Conservation (phyloP, 305 asterid species). For the Fraxinus floribunda region DNA sequence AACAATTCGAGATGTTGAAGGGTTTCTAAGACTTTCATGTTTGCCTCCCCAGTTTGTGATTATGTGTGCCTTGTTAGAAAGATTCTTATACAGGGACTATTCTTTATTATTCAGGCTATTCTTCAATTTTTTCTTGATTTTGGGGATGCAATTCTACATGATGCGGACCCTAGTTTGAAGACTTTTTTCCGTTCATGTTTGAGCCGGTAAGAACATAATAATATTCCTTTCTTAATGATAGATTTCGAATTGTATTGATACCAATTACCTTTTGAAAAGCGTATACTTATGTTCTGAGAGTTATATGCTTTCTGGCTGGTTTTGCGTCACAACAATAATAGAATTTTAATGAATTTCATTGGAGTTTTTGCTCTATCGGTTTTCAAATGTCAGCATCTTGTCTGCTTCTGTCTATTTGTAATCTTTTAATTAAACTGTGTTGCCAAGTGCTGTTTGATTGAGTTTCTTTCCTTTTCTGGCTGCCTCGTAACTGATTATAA, state of each 20-base stretch:
- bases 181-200: conserved; percentile 78
- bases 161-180: conserved; percentile 87
- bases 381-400: neutral
- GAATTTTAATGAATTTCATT: neutral
- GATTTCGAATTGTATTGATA: neutral
- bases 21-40: neutral
- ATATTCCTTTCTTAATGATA: conserved; percentile 19
- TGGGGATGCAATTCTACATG: conserved; percentile 78
- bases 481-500: conserved; percentile 18
- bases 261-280: conserved; percentile 6
- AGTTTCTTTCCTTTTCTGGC: conserved; percentile 11
- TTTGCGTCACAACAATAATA: neutral
- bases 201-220: conserved; percentile 65
- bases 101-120: conserved; percentile 55
- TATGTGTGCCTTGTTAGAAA: conserved; percentile 5
- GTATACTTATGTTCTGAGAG: conserved; percentile 11
- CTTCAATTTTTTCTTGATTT: conserved; percentile 86
- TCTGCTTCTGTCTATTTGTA: conserved; percentile 8
- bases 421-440: conserved; percentile 12
- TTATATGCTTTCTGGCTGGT: conserved; percentile 13
- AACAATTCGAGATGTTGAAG: neutral
- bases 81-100: conserved; percentile 24
- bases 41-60: conserved; percentile 7
- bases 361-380: neutral
- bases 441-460: neutral